These are phyloP conservation scores for Teunomyces kruisii DNA, from an alignment of 805 yeast genomes.

Conservation along the genomic window DNA sequence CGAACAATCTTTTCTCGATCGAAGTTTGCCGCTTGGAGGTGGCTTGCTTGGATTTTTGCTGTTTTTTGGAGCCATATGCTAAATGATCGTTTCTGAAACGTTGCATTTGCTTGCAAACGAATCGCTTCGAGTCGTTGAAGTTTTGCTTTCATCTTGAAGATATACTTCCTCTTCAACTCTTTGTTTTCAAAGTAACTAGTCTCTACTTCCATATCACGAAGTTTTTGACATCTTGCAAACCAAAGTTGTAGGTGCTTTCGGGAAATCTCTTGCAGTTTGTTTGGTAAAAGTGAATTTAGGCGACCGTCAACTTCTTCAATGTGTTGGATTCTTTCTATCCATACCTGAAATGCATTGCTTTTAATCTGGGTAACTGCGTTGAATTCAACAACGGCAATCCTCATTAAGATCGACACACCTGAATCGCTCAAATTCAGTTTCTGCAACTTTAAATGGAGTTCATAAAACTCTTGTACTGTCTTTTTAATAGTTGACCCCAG, in stretches of 20 bases:
- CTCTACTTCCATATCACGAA: neutral
- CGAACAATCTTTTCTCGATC: neutral
- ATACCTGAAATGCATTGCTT: conserved; percentile 12
- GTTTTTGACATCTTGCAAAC: neutral
- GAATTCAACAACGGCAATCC: conserved; percentile 21
- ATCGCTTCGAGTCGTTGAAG: neutral
- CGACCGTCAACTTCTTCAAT: neutral
- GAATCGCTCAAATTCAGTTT: conserved; percentile 1
- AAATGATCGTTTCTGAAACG: neutral
- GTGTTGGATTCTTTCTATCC: conserved; percentile 19
- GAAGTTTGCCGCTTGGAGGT: neutral
- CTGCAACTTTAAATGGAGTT: conserved; percentile 21
- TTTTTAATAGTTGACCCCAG: conserved; percentile 15
- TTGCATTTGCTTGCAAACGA: neutral
- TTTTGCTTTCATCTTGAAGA: conserved; percentile 15
- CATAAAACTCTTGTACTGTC: conserved; percentile 21
- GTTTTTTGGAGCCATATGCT: neutral
- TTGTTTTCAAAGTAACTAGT: neutral
- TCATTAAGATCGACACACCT: conserved; percentile 29
- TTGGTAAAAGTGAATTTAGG: neutral
- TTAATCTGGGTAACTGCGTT: conserved; percentile 5
- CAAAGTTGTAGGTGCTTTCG: neutral
- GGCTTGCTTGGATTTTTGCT: neutral
- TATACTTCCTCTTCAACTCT: neutral
- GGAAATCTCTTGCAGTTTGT: neutral